Percentiles rank a stretch among this genome's conserved stretches.
Conservation (phyloP, 2,329 filamentous ascomycete genomes). For the Colletotrichum camelliae region DNA sequence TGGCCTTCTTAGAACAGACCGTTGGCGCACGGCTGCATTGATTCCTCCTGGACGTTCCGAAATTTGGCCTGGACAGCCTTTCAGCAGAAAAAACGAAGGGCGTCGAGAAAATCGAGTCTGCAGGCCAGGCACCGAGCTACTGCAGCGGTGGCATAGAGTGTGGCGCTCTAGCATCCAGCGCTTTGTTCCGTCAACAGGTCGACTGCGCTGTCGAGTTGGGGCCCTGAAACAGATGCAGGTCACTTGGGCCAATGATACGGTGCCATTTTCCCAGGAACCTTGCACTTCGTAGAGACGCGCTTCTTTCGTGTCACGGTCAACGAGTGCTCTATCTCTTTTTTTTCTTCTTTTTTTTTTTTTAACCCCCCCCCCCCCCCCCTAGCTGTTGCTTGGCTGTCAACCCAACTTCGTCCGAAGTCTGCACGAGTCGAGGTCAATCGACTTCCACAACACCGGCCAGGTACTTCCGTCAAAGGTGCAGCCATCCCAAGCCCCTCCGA, state of each 20-base stretch:
- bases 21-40: background rate
- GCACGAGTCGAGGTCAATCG: background rate
- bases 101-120: background rate
- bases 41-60: background rate
- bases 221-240: constrained; percentile 8
- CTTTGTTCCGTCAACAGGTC: constrained; percentile 3
- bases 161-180: background rate
- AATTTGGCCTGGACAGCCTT: background rate
- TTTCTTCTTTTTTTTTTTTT: background rate
- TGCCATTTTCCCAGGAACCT: background rate
- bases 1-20: background rate
- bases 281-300: constrained; percentile 4
- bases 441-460: background rate
- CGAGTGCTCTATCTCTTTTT: background rate
- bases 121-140: background rate
- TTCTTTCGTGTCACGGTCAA: background rate
- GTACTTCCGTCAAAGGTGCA: background rate
- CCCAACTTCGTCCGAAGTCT: background rate
- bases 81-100: background rate
- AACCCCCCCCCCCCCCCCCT: no score
- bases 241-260: constrained; percentile 4
- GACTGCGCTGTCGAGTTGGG: background rate
- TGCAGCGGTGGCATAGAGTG: background rate
- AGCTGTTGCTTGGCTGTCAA: constrained; percentile 1
- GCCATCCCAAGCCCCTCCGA: background rate